These are phyloP conservation scores for Neonectria sp. DNA, from an alignment of 2,329 filamentous ascomycete species.

Conservation along the genomic window DNA sequence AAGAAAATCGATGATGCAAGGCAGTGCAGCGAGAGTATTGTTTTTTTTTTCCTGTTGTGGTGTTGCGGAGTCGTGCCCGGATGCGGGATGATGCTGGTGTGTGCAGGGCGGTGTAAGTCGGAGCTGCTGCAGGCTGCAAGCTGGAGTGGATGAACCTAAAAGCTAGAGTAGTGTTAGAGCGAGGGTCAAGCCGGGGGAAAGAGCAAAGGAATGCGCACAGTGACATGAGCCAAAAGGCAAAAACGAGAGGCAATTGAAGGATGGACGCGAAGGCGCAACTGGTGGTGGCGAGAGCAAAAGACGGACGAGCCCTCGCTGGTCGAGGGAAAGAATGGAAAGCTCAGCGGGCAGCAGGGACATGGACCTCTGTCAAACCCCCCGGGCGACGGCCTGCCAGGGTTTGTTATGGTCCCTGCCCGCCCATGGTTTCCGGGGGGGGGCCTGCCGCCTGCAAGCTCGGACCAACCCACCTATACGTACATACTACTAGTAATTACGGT, in stretches of 20 bases:
- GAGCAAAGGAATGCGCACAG: slow-evolving; percentile 12
- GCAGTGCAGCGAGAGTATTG: slow-evolving; percentile 22
- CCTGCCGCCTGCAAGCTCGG: slow-evolving; percentile 29
- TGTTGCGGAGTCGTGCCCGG: slow-evolving; percentile 28
- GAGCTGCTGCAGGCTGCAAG: slow-evolving; percentile 40
- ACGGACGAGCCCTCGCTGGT: background rate
- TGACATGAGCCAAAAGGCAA: background rate
- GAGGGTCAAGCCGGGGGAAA: slow-evolving; percentile 20
- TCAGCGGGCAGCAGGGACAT: slow-evolving; percentile 9
- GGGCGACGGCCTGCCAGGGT: slow-evolving; percentile 24
- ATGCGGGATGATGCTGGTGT: slow-evolving; percentile 45
- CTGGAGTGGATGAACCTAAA: slow-evolving; percentile 30
- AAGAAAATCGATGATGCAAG: slow-evolving; percentile 5
- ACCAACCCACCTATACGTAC: slow-evolving; percentile 16
- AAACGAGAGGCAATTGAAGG: slow-evolving; percentile 7
- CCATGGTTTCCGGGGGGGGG: slow-evolving; percentile 39
- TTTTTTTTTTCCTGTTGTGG: slow-evolving; percentile 13
- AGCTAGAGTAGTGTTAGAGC: slow-evolving; percentile 26
- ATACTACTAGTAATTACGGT: too few species aligned
- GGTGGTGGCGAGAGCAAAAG: slow-evolving; percentile 6
- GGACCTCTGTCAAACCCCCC: slow-evolving; percentile 7
- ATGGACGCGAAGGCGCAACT: background rate
- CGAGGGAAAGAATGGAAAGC: slow-evolving; percentile 11
- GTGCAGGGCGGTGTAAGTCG: slow-evolving; percentile 49
- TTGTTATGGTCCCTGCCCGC: slow-evolving; percentile 41